A percentile compares a stretch with the other conserved stretches of the same genome.
These are phyloP conservation scores for Rubus parviflorus DNA, from an alignment of 306 rosid genomes.

Conservation along the genomic window DNA sequence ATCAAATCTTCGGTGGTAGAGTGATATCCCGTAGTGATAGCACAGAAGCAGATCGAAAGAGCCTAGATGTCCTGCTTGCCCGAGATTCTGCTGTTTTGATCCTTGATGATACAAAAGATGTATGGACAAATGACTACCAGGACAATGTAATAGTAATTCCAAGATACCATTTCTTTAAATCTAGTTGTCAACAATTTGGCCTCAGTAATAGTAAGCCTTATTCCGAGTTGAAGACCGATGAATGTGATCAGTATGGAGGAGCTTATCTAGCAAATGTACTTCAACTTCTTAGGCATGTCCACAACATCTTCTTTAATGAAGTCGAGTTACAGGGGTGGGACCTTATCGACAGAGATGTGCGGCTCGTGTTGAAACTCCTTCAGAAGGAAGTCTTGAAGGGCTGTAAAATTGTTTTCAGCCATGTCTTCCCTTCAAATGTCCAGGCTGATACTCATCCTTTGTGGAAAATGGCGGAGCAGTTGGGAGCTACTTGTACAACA, in stretches of 20 bases:
- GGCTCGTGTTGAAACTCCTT: constrained; percentile 44
- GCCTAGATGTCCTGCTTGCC: constrained; percentile 77
- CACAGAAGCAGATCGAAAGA: constrained; percentile 76
- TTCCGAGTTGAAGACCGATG: constrained; percentile 67
- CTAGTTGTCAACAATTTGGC: constrained; percentile 79
- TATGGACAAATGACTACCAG: constrained; percentile 70
- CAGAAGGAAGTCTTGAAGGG: constrained; percentile 54
- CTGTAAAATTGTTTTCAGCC: constrained; percentile 65
- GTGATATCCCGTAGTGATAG: constrained; percentile 88
- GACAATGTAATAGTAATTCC: constrained; percentile 75
- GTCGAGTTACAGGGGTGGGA: constrained; percentile 29
- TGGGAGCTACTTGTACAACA: constrained; percentile 75
- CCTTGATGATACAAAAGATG: constrained; percentile 89
- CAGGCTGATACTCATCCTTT: constrained; percentile 52
- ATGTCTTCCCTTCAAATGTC: constrained; percentile 44
- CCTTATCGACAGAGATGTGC: constrained; percentile 66
- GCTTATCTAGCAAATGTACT: constrained; percentile 66
- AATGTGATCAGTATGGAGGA: constrained; percentile 60
- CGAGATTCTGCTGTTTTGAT: constrained; percentile 82
- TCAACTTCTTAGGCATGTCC: constrained; percentile 61
- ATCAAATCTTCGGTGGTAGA: constrained; percentile 58
- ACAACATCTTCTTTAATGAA: constrained; percentile 64
- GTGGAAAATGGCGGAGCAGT: constrained; percentile 66
- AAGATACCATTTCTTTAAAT: constrained; percentile 81
- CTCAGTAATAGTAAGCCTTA: constrained; percentile 59